Evolutionary conservation across 768 basidiomycete species (phyloP).

Genomic region (Cystobasidium ongulense): DNA sequence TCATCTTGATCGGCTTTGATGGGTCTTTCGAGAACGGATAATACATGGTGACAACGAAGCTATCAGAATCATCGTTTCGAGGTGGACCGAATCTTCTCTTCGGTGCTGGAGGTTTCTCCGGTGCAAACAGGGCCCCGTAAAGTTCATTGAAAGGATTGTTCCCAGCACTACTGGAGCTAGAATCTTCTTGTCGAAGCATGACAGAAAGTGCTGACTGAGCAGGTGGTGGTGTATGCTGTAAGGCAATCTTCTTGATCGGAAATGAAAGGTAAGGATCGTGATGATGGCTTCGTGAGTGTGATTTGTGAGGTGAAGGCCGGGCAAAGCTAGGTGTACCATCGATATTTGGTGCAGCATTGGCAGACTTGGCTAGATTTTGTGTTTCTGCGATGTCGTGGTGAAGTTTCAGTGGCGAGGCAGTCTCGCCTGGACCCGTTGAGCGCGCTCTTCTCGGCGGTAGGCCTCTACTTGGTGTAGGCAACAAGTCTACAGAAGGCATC

Average conservation of each 20-base stretch:
- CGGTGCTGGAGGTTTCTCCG: slow-evolving; percentile 1
- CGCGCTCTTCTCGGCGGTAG: background rate
- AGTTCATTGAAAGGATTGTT: slow-evolving; percentile 31
- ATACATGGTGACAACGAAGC: slow-evolving; percentile 63
- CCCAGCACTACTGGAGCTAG: background rate
- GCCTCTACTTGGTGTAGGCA: background rate
- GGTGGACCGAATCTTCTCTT: background rate
- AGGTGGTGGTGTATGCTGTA: background rate
- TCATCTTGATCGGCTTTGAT: slow-evolving; percentile 60
- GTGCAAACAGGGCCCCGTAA: slow-evolving; percentile 32
- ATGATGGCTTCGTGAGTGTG: background rate
- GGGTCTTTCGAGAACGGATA: slow-evolving; percentile 72
- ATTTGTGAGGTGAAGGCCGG: slow-evolving; percentile 2
- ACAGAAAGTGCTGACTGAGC: slow-evolving; percentile 21
- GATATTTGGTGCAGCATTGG: background rate
- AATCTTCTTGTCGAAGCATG: slow-evolving; percentile 17
- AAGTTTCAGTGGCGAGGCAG: background rate
- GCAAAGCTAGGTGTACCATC: background rate
- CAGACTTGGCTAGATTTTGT: background rate
- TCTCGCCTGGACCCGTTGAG: background rate
- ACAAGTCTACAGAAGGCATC: background rate
- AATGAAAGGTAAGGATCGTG: slow-evolving; percentile 21
- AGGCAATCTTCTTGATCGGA: background rate
- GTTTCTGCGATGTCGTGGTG: background rate
- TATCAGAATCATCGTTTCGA: slow-evolving; percentile 41